phyloP scores from a whole-genome alignment of 768 basidiomycete genomes.

The Tubosaeta sp. region DNA sequence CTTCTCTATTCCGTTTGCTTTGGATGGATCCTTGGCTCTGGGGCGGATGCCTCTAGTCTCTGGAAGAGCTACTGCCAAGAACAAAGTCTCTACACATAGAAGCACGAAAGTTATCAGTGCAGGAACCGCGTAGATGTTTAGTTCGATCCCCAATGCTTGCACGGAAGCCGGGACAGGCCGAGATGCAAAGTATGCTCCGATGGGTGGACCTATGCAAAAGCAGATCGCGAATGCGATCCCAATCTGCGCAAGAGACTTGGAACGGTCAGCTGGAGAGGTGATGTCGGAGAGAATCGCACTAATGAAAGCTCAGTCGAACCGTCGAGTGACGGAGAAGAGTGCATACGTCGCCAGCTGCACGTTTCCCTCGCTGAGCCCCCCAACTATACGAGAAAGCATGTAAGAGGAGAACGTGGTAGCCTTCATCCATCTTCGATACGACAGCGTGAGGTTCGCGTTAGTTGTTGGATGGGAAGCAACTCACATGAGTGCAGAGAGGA shows the following conservation, averaged over 20 bases:
- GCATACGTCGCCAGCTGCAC: slow-evolving; percentile 92
- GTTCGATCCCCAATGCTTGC: slow-evolving; percentile 50
- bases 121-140: slow-evolving; percentile 92
- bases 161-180: slow-evolving; percentile 63
- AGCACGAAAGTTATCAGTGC: slow-evolving; percentile 79
- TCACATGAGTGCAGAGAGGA: slow-evolving; percentile 82
- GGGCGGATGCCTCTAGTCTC: slow-evolving; percentile 67
- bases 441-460: background rate
- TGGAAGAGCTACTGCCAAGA: slow-evolving; percentile 71
- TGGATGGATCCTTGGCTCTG: slow-evolving; percentile 16
- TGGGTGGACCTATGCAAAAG: slow-evolving; percentile 88
- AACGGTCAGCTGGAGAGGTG: slow-evolving; percentile 72
- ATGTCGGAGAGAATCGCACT: slow-evolving; percentile 95
- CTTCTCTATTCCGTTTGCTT: slow-evolving; percentile 14
- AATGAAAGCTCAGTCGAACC: background rate
- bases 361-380: slow-evolving; percentile 94
- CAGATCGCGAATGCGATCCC: slow-evolving; percentile 97
- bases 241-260: slow-evolving; percentile 83
- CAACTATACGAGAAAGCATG: slow-evolving; percentile 84
- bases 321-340: background rate
- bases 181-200: slow-evolving; percentile 96
- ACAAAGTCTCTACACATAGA: slow-evolving; percentile 73
- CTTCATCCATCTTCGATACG: slow-evolving; percentile 67
- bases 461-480: slow-evolving; percentile 23
- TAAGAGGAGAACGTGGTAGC: slow-evolving; percentile 90